phyloP scores from a whole-genome alignment of 306 rosid species.

The Medicago lupulina region DNA sequence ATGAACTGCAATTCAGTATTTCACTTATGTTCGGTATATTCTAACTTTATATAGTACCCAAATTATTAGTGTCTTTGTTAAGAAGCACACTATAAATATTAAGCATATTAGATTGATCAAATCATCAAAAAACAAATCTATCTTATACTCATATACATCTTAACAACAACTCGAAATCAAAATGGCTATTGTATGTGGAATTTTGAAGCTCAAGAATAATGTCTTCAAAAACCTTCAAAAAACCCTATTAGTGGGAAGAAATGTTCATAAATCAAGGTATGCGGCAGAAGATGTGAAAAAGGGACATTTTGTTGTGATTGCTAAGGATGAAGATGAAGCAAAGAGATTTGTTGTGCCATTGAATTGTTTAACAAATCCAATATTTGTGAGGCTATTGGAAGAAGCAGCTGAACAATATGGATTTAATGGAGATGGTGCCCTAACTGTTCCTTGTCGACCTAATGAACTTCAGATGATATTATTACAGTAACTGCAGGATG shows the following conservation, averaged over 20 bases:
- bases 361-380: conserved; percentile 59
- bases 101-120: conserved; percentile 3
- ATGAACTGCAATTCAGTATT: background rate
- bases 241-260: conserved; percentile 43
- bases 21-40: background rate
- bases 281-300: conserved; percentile 52
- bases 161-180: background rate
- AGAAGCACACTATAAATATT: conserved; percentile 29
- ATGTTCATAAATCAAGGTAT: conserved; percentile 16
- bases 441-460: conserved; percentile 61
- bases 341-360: conserved; percentile 76
- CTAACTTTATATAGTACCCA: conserved; percentile 20
- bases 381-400: conserved; percentile 67
- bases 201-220: conserved; percentile 51
- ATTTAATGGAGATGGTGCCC: conserved; percentile 70
- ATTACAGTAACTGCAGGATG: conserved; percentile 40
- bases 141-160: background rate
- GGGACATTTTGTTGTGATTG: conserved; percentile 86
- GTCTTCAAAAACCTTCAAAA: conserved; percentile 59
- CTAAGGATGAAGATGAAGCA: conserved; percentile 49
- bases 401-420: conserved; percentile 77
- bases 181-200: conserved; percentile 49
- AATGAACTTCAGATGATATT: conserved; percentile 60
- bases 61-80: background rate
- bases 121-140: conserved; percentile 1